Base-by-base conservation (phyloP, 306 rosid genomes). In the Inga oerstediana region DNA sequence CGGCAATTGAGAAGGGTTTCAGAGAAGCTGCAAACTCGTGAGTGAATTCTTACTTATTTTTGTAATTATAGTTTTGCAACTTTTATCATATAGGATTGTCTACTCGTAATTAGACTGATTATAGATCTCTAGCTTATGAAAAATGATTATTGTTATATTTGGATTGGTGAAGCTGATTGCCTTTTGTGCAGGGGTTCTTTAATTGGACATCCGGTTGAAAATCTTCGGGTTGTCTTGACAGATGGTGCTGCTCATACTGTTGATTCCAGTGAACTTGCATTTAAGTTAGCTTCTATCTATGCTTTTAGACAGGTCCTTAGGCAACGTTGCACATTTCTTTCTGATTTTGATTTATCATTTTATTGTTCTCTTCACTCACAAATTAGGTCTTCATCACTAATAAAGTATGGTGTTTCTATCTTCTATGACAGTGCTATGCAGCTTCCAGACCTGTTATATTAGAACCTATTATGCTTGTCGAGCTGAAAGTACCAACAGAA, bases 261-360 rank as follows among this genome's bases (percentile, higher is more conserved):
- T 88, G 98, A 96, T 91, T 96, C 98, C 81, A 96, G 98, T 82
- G 99, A 96, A 88, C 99, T 96, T 88, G 99, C 99, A 27, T 96
- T 96, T 88, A 96, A 96, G 90, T 76, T 96, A 81, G 99, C 99
- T 30, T 81, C 99, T 75, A 96, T 96, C 74, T 96, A 96, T 88
- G 99, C 99, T 59, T 96, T 96, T 79, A 94, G 99, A 96, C 89
- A 92, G 97, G 99, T 94, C 43, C 66, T 35, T 84, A 56, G 59
- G 59, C 46, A 75, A 72, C 48, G 56, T 80, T 79, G 54, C 65
- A 16, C 69, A 22, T 52, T 22, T 81, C 73, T 30, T 54, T 30
- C 43, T 44, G 19, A 27, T 72, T 54, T 34, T 79, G 2, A 24
- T 62, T 46, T 45, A 39, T 39, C 43, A 39, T 39, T 39, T 39